Percentiles rank a stretch among this genome's conserved stretches.
These are phyloP conservation scores for Russula virescens DNA, from an alignment of 768 basidiomycete genomes.

Conservation along the genomic window DNA sequence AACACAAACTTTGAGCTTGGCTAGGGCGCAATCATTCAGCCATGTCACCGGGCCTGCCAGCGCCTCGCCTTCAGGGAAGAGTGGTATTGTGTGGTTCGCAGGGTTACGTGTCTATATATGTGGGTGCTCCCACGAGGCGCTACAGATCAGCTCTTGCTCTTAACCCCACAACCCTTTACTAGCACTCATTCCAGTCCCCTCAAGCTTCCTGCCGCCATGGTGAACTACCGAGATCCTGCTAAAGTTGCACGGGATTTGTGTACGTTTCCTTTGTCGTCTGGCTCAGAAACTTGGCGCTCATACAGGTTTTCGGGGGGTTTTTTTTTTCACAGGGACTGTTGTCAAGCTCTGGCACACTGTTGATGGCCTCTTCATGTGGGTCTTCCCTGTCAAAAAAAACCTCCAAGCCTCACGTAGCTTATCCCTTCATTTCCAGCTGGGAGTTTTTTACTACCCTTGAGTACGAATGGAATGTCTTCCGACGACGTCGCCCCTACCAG, in stretches of 20 bases:
- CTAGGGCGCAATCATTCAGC: no score
- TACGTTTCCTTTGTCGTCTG: neutral
- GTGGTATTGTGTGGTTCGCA: no score
- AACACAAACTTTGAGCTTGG: no score
- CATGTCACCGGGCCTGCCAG: no score
- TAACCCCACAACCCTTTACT: no score
- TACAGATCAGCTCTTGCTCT: no score
- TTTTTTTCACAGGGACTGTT: neutral
- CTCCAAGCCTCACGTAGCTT: neutral
- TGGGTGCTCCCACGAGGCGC: no score
- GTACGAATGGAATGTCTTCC: constrained; percentile 5
- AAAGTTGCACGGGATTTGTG: neutral
- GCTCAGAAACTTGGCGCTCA: no score
- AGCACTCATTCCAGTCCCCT: no score
- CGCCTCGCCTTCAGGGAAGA: no score
- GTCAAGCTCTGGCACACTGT: constrained; percentile 1
- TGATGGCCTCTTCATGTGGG: constrained; percentile 7
- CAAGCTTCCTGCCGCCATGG: neutral
- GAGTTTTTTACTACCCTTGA: neutral
- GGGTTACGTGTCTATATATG: no score
- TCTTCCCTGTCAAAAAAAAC: neutral
- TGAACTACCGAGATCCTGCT: neutral
- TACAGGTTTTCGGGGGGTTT: neutral
- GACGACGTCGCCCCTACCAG: constrained; percentile 6
- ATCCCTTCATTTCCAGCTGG: neutral